Conservation (phyloP, 768 basidiomycete genomes). For the Lentinula sp. region DNA sequence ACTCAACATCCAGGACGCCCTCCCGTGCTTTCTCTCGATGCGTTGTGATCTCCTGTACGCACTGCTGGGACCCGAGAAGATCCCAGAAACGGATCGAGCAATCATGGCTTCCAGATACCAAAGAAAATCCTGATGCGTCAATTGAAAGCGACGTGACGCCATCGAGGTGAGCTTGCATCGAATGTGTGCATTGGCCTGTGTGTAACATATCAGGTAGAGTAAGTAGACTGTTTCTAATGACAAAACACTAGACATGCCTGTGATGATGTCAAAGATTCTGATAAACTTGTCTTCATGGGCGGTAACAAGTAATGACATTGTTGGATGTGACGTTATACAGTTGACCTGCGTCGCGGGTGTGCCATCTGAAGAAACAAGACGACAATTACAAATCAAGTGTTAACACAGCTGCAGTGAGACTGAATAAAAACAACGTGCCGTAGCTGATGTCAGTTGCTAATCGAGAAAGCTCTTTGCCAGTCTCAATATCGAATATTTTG, state of each 20-base stretch:
- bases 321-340: slow-evolving; percentile 84
- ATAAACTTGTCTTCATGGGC: slow-evolving; percentile 95
- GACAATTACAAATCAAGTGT: background rate
- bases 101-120: slow-evolving; percentile 90
- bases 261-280: slow-evolving; percentile 78
- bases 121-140: slow-evolving; percentile 78
- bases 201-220: background rate
- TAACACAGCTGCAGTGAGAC: background rate
- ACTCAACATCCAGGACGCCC: slow-evolving; percentile 85
- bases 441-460: slow-evolving; percentile 55
- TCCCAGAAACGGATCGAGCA: slow-evolving; percentile 96
- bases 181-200: slow-evolving; percentile 81
- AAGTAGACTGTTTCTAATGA: background rate
- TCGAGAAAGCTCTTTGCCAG: slow-evolving; percentile 67
- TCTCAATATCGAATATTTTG: slow-evolving; percentile 89
- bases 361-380: slow-evolving; percentile 43
- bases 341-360: slow-evolving; percentile 78
- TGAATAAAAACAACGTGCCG: slow-evolving; percentile 29
- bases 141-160: slow-evolving; percentile 89
- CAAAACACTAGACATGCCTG: slow-evolving; percentile 46
- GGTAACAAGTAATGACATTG: slow-evolving; percentile 80
- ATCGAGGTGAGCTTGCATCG: slow-evolving; percentile 87
- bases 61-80: slow-evolving; percentile 69
- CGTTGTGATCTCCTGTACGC: slow-evolving; percentile 83
- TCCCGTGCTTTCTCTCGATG: slow-evolving; percentile 89